A percentile compares a stretch with the other conserved stretches of the same genome.
These are phyloP conservation scores for Amyloporia xantha DNA, from an alignment of 768 basidiomycete genomes.

Conservation along the genomic window DNA sequence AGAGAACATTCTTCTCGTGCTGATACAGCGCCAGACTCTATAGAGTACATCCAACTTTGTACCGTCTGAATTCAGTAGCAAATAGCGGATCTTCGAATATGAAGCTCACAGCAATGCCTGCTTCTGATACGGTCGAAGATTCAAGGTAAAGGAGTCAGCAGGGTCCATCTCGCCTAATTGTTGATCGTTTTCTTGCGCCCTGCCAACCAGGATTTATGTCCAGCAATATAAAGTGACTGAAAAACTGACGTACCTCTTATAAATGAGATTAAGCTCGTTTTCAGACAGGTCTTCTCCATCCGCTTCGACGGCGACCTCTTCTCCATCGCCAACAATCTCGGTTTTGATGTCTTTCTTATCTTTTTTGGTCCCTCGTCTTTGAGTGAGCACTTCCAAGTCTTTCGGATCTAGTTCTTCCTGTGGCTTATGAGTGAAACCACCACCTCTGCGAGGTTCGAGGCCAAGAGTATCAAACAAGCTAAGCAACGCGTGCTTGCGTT, in stretches of 20 bases:
- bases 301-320: slow-evolving; percentile 76
- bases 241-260: slow-evolving; percentile 53
- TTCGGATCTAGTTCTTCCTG: slow-evolving; percentile 32
- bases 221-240: no score
- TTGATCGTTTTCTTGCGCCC: slow-evolving; percentile 79
- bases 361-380: slow-evolving; percentile 27
- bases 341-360: slow-evolving; percentile 31
- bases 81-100: not conserved
- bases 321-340: slow-evolving; percentile 74
- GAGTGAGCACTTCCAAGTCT: slow-evolving; percentile 34
- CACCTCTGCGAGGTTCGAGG: slow-evolving; percentile 46
- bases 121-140: slow-evolving; percentile 83
- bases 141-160: slow-evolving; percentile 64
- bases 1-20: slow-evolving; percentile 67
- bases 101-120: slow-evolving; percentile 69
- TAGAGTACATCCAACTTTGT: slow-evolving; percentile 82
- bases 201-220: slow-evolving; percentile 24
- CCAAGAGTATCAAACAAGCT: slow-evolving; percentile 68
- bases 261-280: slow-evolving; percentile 77
- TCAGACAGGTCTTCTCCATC: slow-evolving; percentile 76
- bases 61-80: not conserved
- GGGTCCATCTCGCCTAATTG: slow-evolving; percentile 80
- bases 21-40: slow-evolving; percentile 70
- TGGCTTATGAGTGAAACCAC: slow-evolving; percentile 10
- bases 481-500: slow-evolving; percentile 70